Conservation (phyloP, 805 yeast genomes). For the Metschnikowia matae region DNA sequence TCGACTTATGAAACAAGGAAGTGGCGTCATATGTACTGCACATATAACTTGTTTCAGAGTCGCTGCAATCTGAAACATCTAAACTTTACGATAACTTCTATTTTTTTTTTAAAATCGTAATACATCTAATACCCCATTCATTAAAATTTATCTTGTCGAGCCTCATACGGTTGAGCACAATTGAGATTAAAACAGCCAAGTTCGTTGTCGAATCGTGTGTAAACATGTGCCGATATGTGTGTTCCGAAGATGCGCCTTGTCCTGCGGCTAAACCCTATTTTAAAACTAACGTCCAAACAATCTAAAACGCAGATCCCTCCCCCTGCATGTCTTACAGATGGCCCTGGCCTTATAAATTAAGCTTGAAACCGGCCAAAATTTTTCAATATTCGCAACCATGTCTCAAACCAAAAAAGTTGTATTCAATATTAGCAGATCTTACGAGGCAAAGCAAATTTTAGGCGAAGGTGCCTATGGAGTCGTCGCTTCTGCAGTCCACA, state of each 20-base stretch:
- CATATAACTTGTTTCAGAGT: not conserved
- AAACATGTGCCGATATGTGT: not conserved
- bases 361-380: not conserved
- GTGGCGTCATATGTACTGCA: not conserved
- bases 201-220: not conserved
- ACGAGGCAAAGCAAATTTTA: conserved; percentile 53
- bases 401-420: conserved; percentile 22
- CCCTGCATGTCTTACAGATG: not conserved
- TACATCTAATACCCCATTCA: not conserved
- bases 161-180: not conserved
- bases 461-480: conserved; percentile 86
- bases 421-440: conserved; percentile 62
- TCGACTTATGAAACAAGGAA: not conserved
- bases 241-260: not conserved
- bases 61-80: not conserved
- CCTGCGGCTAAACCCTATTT: not conserved
- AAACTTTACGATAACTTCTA: not conserved
- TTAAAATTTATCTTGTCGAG: not conserved
- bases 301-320: not conserved
- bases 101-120: not conserved
- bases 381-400: not conserved
- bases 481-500: conserved; percentile 66
- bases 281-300: not conserved
- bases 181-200: not conserved
- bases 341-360: not conserved